phyloP scores from a whole-genome alignment of 331 rosid species.

The Spiraea crenata region DNA sequence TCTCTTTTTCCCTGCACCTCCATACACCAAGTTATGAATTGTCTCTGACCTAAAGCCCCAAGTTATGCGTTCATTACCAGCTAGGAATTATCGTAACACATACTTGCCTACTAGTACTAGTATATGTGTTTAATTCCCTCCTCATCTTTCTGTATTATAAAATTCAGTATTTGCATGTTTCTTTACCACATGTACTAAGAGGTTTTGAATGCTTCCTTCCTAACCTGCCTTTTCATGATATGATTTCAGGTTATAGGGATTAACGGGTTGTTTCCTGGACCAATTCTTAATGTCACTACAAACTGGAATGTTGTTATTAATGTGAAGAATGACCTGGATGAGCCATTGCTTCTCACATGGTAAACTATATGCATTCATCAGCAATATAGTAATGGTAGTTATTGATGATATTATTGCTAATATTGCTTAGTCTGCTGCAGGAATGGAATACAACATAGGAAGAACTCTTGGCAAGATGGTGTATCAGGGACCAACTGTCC shows the following conservation, averaged over 20 bases:
- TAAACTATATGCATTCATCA: constrained; percentile 30
- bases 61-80: too few relatives aligned
- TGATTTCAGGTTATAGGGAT: constrained; percentile 72
- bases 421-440: constrained; percentile 54
- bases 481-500: constrained; percentile 94
- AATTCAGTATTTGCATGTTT: too few relatives aligned
- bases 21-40: too few relatives aligned
- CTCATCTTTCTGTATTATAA: too few relatives aligned
- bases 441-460: constrained; percentile 78
- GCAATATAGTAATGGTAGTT: constrained; percentile 5
- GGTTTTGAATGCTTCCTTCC: too few relatives aligned
- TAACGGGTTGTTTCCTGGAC: constrained; percentile 80
- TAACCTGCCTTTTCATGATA: neutral
- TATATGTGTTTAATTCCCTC: too few relatives aligned
- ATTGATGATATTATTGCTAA: constrained; percentile 33
- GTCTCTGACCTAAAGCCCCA: too few relatives aligned
- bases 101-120: too few relatives aligned
- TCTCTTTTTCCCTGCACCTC: too few relatives aligned
- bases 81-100: too few relatives aligned
- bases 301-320: constrained; percentile 91
- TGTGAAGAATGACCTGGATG: constrained; percentile 79
- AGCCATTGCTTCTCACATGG: constrained; percentile 90
- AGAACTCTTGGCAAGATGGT: constrained; percentile 93
- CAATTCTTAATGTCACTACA: constrained; percentile 72
- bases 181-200: too few relatives aligned